Evolutionary conservation across 2,329 filamentous ascomycete genomes (phyloP), one percentile per base, ranked within the genome.

Genomic region (Neonectria ditissima): DNA sequence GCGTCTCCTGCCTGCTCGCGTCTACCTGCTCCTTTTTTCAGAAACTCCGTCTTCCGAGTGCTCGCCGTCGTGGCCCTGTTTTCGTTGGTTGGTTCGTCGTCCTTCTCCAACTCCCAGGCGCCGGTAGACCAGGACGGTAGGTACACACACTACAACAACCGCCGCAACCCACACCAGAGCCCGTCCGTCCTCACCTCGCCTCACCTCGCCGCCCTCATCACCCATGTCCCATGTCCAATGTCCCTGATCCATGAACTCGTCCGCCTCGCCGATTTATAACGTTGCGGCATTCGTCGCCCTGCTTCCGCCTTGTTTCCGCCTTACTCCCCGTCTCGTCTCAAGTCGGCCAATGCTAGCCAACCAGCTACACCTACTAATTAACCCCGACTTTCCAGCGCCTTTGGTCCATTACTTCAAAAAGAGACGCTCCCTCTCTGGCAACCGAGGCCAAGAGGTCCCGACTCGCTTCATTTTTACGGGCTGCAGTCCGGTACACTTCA

Each of bases 241-340:
- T 54, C 44, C 45, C 37, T 14, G 8, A n/a, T 41, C 37, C 37
- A 41, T 20, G n/a, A 41, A 18, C 37, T 4, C 18, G 55, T 47
- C 53, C 62, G 60, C 60, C 60, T 63, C 60, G 52, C 55, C 43
- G 22, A 18, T 50, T 51, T 58, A 59, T 55, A 59, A 53, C 54
- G 32, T 43, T 55, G 26, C 24, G 18, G 50, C 45, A 55, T 53
- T 58, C 55, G 34, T 63, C 60, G 50, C 50, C 50, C 44, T 8
- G 34, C 22, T 55, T 18, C 14, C 50, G 20, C 34, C 37, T 18
- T 39, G 16, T n/a, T 39, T n/a, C 37, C 37, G 37, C 37, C 37
- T 41, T 18, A 9, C n/a, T 41, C 3, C n/a, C 34, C 24, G 24
- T 6, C 24, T 26, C 5, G 37, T 18, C 48, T 44, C 34, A 37